A percentile compares a stretch with the other conserved stretches of the same genome.
phyloP scores from a whole-genome alignment of 2,329 filamentous ascomycete genomes.

The Talaromyces sp. region DNA sequence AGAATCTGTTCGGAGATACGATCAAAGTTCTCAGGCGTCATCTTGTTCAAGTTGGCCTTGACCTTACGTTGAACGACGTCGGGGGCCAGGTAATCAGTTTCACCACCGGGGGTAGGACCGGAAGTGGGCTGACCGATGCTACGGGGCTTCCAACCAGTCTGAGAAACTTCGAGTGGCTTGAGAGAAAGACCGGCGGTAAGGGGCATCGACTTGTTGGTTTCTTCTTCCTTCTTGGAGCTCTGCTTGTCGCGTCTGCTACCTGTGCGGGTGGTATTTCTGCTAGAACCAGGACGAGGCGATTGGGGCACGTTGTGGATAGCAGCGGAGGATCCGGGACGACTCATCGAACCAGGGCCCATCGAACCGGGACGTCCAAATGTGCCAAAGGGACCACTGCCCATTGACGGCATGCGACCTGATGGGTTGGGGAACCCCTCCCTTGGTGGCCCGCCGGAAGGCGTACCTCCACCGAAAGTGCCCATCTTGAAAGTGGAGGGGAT shows the following conservation, averaged over 20 bases:
- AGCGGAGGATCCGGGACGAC: constrained; percentile 58
- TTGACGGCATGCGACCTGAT: constrained; percentile 35
- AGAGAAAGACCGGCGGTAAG: constrained; percentile 79
- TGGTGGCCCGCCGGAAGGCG: constrained; percentile 69
- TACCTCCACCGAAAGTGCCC: constrained; percentile 66
- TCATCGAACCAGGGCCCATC: constrained; percentile 60
- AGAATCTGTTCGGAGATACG: constrained; percentile 92
- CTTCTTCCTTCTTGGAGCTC: constrained; percentile 57
- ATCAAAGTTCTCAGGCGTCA: constrained; percentile 99
- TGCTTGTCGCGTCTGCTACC: constrained; percentile 53
- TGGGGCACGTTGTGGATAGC: constrained; percentile 57
- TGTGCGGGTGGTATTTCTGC: constrained; percentile 48
- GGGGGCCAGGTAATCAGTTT: constrained; percentile 68
- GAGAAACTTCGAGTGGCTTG: constrained; percentile 68
- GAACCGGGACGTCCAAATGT: constrained; percentile 63
- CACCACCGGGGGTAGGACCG: constrained; percentile 49
- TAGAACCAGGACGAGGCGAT: constrained; percentile 67
- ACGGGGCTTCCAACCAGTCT: constrained; percentile 84
- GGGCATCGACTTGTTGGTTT: constrained; percentile 83
- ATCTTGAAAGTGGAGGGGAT: constrained; percentile 57
- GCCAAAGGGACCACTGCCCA: constrained; percentile 53
- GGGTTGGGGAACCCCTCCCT: constrained; percentile 69
- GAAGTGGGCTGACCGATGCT: constrained; percentile 55
- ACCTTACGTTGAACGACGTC: constrained; percentile 98
- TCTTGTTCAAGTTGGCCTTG: constrained; percentile 98